Conservation (phyloP, 2,329 filamentous ascomycete genomes). For the Colletotrichum sublineola region DNA sequence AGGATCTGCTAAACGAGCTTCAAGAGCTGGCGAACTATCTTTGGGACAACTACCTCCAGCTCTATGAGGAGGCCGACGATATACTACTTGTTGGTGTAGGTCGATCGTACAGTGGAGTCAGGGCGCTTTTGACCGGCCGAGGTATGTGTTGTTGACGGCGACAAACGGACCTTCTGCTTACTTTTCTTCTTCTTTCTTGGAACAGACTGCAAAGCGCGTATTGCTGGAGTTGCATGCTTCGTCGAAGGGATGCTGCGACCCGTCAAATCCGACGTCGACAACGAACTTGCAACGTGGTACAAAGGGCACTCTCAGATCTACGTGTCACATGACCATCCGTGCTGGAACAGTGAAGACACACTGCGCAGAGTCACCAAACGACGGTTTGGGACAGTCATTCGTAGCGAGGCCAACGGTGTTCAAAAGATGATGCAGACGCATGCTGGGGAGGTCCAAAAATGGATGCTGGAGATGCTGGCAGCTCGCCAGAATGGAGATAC, state of each 20-base stretch:
- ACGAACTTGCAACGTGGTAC: conserved; percentile 84
- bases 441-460: conserved; percentile 63
- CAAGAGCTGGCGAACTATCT: conserved; percentile 86
- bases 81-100: conserved; percentile 91
- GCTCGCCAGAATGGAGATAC: conserved; percentile 56
- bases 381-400: conserved; percentile 70
- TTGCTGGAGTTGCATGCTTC: conserved; percentile 84
- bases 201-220: conserved; percentile 73
- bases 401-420: conserved; percentile 63
- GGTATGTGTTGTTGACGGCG: conserved; percentile 62
- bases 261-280: conserved; percentile 82
- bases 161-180: conserved; percentile 1
- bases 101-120: conserved; percentile 87
- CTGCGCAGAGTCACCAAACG: conserved; percentile 70
- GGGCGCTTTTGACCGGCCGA: conserved; percentile 83
- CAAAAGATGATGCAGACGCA: conserved; percentile 70
- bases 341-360: conserved; percentile 77
- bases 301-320: conserved; percentile 84
- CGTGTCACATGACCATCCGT: conserved; percentile 79
- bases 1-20: conserved; percentile 68
- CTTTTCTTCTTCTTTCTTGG: not conserved
- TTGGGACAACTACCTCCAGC: conserved; percentile 97
- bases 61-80: conserved; percentile 76
- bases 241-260: conserved; percentile 82
- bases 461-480: conserved; percentile 60